phyloP scores from a whole-genome alignment of 2,329 filamentous ascomycete species.

The Ambrosiella xylebori region DNA sequence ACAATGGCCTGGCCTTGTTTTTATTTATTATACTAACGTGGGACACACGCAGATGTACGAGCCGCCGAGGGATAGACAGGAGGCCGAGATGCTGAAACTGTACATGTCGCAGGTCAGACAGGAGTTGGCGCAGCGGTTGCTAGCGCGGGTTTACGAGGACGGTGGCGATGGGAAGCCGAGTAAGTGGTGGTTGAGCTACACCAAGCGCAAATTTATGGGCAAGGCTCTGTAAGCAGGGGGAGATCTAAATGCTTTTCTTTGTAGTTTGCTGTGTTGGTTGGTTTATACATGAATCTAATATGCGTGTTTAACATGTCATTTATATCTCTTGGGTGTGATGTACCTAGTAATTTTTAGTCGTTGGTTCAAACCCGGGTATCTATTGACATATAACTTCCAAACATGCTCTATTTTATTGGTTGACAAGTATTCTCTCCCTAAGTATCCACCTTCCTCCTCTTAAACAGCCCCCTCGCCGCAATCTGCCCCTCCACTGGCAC shows the following conservation, averaged over 20 bases:
- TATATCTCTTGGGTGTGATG: neutral
- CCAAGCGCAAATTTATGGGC: slow-evolving; percentile 99
- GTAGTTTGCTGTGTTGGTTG: slow-evolving; percentile 9
- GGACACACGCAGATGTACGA: slow-evolving; percentile 54
- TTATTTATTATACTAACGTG: neutral
- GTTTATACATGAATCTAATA: slow-evolving; percentile 7
- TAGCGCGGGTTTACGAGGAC: slow-evolving; percentile 77
- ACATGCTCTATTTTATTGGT: too few relatives aligned
- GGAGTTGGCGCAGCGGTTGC: slow-evolving; percentile 66
- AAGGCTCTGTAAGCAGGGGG: slow-evolving; percentile 51
- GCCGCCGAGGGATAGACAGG: slow-evolving; percentile 67
- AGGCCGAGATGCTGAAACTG: slow-evolving; percentile 73
- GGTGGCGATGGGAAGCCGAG: slow-evolving; percentile 48
- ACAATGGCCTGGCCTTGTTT: neutral
- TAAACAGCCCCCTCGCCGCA: slow-evolving; percentile 65
- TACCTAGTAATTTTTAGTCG: too few relatives aligned
- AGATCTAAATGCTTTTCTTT: neutral
- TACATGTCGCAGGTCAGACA: slow-evolving; percentile 88
- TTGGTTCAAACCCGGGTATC: too few relatives aligned
- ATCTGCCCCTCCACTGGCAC: slow-evolving; percentile 65
- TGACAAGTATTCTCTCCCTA: slow-evolving; percentile 5
- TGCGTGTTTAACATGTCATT: neutral
- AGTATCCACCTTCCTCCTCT: slow-evolving; percentile 44
- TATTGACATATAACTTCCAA: too few relatives aligned
- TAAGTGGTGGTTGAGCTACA: slow-evolving; percentile 98